Evolutionary conservation across 352 stramenopile species (phyloP).

Genomic region (Globisporangium sylvaticum): DNA sequence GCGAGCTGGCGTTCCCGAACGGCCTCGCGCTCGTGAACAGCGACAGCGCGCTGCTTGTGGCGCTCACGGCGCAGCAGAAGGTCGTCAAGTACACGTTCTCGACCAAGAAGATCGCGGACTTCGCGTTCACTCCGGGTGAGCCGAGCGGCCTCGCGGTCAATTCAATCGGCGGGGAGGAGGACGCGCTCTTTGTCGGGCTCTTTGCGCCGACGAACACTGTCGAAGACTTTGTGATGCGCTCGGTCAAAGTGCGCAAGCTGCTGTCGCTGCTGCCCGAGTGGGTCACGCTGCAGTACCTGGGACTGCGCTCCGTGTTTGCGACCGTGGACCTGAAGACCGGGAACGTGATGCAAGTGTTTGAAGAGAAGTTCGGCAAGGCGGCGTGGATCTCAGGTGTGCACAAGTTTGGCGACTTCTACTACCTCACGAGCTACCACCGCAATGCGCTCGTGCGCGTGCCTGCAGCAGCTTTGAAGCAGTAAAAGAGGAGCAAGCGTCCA

Average conservation of each 20-base stretch:
- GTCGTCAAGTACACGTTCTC: conserved; percentile 45
- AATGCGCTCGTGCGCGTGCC: conserved; percentile 44
- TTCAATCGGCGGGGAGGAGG: conserved; percentile 24
- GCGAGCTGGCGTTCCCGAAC: conserved; percentile 42
- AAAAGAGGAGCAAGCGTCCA: not conserved
- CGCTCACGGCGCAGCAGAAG: conserved; percentile 53
- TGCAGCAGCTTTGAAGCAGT: conserved; percentile 2
- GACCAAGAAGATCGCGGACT: conserved; percentile 43
- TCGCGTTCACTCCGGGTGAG: conserved; percentile 52
- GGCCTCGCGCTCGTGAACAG: conserved; percentile 41
- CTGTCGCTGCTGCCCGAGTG: conserved; percentile 40
- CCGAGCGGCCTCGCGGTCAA: conserved; percentile 51
- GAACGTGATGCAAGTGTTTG: conserved; percentile 40
- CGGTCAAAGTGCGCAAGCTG: conserved; percentile 53
- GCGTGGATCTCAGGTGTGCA: conserved; percentile 35
- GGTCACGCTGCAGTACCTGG: conserved; percentile 28
- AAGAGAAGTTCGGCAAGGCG: conserved; percentile 35
- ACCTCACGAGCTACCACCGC: conserved; percentile 47
- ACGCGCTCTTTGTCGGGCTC: conserved; percentile 43
- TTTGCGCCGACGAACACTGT: conserved; percentile 21
- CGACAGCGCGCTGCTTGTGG: conserved; percentile 34
- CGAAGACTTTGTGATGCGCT: conserved; percentile 15
- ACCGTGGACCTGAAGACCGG: conserved; percentile 42
- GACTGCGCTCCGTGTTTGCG: conserved; percentile 37
- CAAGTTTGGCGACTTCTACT: conserved; percentile 47